phyloP scores from a whole-genome alignment of 306 rosid species.

The Canavalia ensiformis region DNA sequence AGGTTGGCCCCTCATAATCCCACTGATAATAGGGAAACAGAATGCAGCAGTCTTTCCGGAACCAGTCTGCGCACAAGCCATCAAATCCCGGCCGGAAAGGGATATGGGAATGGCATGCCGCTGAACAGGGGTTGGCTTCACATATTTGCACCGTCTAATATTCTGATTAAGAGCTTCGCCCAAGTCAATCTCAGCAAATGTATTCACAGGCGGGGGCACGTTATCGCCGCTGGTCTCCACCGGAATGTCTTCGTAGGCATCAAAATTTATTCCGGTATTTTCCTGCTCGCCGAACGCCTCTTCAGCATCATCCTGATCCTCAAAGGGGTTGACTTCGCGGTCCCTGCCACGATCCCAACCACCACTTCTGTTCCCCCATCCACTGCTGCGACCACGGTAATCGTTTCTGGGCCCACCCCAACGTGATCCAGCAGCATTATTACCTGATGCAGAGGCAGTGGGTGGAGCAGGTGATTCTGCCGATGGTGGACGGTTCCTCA shows the following conservation, averaged over 20 bases:
- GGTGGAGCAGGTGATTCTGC: constrained; percentile 58
- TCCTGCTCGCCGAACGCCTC: constrained; percentile 62
- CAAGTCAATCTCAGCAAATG: constrained; percentile 90
- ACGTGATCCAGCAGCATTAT: constrained; percentile 56
- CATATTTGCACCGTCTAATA: constrained; percentile 84
- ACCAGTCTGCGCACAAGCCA: constrained; percentile 97
- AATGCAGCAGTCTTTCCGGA: constrained; percentile 96
- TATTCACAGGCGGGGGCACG: constrained; percentile 80
- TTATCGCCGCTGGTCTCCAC: constrained; percentile 86
- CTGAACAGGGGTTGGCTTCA: constrained; percentile 89
- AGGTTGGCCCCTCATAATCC: constrained; percentile 77
- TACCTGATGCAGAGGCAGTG: constrained; percentile 25
- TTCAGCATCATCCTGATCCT: constrained; percentile 64
- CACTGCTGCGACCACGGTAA: constrained; percentile 57
- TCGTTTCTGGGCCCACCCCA: constrained; percentile 64
- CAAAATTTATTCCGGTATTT: constrained; percentile 76
- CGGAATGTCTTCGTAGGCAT: constrained; percentile 89
- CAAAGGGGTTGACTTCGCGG: constrained; percentile 81
- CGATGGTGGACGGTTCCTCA: constrained; percentile 70
- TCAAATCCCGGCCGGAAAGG: constrained; percentile 81
- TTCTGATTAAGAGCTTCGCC: constrained; percentile 83
- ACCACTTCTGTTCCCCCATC: constrained; percentile 65
- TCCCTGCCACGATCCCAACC: constrained; percentile 82
- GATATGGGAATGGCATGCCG: constrained; percentile 89
- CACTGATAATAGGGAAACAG: constrained; percentile 89